Base-by-base conservation (phyloP, 768 basidiomycete genomes). In the Auriscalpium microsporum region DNA sequence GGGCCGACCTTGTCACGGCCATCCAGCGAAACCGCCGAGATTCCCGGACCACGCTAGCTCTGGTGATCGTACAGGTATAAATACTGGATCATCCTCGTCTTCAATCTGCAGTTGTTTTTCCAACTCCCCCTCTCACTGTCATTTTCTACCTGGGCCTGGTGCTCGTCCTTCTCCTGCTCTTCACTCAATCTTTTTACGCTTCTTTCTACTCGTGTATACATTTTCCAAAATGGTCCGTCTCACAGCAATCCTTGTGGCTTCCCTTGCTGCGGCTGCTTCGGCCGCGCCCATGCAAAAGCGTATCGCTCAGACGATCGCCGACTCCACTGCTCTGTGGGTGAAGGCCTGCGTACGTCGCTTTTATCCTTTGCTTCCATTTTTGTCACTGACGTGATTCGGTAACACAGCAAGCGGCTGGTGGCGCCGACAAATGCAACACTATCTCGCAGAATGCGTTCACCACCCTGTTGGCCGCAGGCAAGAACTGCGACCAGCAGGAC, bases 351-450 rank as follows among this genome's bases (percentile, higher is more conserved):
- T 81, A 69, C 36, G 78, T 72, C 33, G 34, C 35, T 47, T 47
- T 17, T 23, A 16, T 37, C 13, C 64, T 16, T 35, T 5, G 17
- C 10, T 14, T 8, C 19, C 10, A 13, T 9, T 2, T 28, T 17
- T 48, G 17, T 17, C 8, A 21, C 47, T 48, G 21, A 48, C 23
- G 4, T 52, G 16, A 17, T 34, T 33, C n/a, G 33, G 10, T 1
- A 40, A 10, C 45, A 48, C 64, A 84, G 82, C 52, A 68, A 45
- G 71, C 75, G 19, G 84, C 82, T 8, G 82, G 81, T 46, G 85
- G 83, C 48, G 81, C 61, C 13, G 56, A 70, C 21, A 67, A 76
- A 59, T 86, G 85, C 68, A 83, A 81, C 64, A 73, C 79, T 7
- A 61, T 79, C 42, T 78, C 83, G 6, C 71, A 83, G 21, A 72